These are phyloP conservation scores for Tinospora cordifolia DNA, from an alignment of 164 flowering plant genomes.

Conservation along the genomic window DNA sequence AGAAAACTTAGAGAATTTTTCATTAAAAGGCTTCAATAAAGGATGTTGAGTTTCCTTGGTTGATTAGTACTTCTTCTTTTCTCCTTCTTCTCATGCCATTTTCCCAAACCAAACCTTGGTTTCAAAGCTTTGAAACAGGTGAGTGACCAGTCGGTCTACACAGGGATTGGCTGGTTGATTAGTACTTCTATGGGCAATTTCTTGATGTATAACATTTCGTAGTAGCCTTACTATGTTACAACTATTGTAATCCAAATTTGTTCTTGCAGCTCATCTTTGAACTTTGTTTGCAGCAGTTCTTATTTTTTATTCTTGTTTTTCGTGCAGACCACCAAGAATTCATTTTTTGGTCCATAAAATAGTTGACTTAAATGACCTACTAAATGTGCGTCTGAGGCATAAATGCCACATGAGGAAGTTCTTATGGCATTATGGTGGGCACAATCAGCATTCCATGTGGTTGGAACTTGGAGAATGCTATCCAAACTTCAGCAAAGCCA, in stretches of 20 bases:
- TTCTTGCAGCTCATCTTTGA: neutral
- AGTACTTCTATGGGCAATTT: neutral
- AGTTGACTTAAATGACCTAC: slow-evolving; percentile 24
- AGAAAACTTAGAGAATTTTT: neutral
- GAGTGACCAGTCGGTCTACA: too few relatives aligned
- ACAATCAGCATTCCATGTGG: slow-evolving; percentile 15
- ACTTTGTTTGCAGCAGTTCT: slow-evolving; percentile 47
- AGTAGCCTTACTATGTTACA: neutral
- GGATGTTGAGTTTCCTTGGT: neutral
- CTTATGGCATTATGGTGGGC: slow-evolving; percentile 20
- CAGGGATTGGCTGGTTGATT: too few relatives aligned
- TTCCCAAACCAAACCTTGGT: too few relatives aligned
- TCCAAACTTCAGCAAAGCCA: slow-evolving; percentile 26
- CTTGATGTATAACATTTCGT: neutral
- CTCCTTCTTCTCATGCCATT: too few relatives aligned
- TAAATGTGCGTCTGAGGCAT: slow-evolving; percentile 33
- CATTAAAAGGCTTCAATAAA: neutral
- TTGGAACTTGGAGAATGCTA: slow-evolving; percentile 22
- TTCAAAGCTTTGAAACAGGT: too few relatives aligned
- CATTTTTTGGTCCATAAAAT: slow-evolving; percentile 27
- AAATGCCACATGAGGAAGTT: slow-evolving; percentile 26
- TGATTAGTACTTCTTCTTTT: too few relatives aligned
- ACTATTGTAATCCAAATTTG: neutral
- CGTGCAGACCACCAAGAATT: slow-evolving; percentile 27
- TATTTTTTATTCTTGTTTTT: slow-evolving; percentile 34